Percentiles rank a stretch among this genome's conserved stretches.
These are phyloP conservation scores for Coleophoma eucalyptorum DNA, from an alignment of 2,329 filamentous ascomycete genomes.

Conservation along the genomic window DNA sequence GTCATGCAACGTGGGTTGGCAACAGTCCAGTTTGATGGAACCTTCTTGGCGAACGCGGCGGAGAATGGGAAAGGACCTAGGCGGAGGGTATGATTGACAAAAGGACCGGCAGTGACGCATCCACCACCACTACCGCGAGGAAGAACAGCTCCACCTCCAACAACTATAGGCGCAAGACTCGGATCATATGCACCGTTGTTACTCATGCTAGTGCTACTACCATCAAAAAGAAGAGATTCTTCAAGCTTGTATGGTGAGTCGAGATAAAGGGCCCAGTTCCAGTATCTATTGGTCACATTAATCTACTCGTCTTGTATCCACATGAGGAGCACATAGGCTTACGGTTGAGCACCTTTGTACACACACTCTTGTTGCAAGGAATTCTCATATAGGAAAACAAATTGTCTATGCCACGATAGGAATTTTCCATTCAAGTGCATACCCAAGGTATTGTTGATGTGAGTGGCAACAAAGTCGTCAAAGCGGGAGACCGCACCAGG, in stretches of 20 bases:
- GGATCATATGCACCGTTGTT: neutral
- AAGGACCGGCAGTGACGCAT: neutral
- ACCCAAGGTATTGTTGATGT: constrained; percentile 27
- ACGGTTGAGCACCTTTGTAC: constrained; percentile 14
- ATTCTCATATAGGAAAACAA: constrained; percentile 30
- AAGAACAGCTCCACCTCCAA: neutral
- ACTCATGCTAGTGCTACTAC: neutral
- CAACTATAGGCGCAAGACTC: neutral
- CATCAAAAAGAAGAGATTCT: neutral
- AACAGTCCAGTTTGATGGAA: neutral
- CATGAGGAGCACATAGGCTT: neutral
- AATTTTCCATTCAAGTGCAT: constrained; percentile 32
- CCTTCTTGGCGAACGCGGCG: no score
- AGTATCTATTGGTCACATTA: neutral
- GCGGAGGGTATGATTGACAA: neutral
- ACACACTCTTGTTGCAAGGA: constrained; percentile 34
- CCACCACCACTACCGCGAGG: neutral
- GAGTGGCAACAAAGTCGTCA: constrained; percentile 33
- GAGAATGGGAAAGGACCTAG: neutral
- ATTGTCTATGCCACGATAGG: constrained; percentile 38
- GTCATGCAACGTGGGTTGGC: neutral
- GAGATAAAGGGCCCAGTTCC: neutral
- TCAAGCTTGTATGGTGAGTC: neutral
- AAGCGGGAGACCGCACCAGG: constrained; percentile 24
- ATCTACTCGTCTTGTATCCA: neutral